phyloP scores from a whole-genome alignment of 2,329 filamentous ascomycete species.

The Colletotrichum sp. region DNA sequence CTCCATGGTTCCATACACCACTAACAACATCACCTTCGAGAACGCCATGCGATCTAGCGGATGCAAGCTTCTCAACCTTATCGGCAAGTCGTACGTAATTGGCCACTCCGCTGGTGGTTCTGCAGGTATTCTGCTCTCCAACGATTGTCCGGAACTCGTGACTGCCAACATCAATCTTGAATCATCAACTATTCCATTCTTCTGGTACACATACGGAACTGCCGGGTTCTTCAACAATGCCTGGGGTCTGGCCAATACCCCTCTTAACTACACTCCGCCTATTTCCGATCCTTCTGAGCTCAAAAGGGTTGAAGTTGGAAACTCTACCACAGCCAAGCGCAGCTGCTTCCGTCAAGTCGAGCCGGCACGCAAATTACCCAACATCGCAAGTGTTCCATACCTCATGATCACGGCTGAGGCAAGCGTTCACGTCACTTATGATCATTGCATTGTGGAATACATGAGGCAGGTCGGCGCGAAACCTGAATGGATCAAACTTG shows the following conservation, averaged over 20 bases:
- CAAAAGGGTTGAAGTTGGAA: constrained; percentile 9
- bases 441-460: constrained; percentile 58
- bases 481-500: constrained; percentile 49
- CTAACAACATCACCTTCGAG: constrained; percentile 30
- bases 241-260: constrained; percentile 46
- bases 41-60: constrained; percentile 30
- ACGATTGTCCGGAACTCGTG: constrained; percentile 29
- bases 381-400: constrained; percentile 52
- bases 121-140: constrained; percentile 24
- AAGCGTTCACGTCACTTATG: constrained; percentile 57
- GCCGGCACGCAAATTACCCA: constrained; percentile 43
- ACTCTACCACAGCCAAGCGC: not conserved
- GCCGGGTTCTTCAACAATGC: constrained; percentile 25
- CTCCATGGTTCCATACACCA: constrained; percentile 31
- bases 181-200: constrained; percentile 30
- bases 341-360: constrained; percentile 3
- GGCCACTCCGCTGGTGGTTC: constrained; percentile 31
- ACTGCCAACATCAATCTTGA: constrained; percentile 30
- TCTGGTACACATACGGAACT: constrained; percentile 22
- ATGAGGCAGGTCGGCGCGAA: constrained; percentile 56
- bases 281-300: not conserved
- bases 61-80: constrained; percentile 31
- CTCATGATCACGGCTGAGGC: constrained; percentile 57
- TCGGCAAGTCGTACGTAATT: constrained; percentile 33
- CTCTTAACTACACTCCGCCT: constrained; percentile 46